Percentiles rank a stretch among this genome's conserved stretches.
Conservation (phyloP, 371 early-diverging fungal genomes). For the Choanephora cucurbitarum region DNA sequence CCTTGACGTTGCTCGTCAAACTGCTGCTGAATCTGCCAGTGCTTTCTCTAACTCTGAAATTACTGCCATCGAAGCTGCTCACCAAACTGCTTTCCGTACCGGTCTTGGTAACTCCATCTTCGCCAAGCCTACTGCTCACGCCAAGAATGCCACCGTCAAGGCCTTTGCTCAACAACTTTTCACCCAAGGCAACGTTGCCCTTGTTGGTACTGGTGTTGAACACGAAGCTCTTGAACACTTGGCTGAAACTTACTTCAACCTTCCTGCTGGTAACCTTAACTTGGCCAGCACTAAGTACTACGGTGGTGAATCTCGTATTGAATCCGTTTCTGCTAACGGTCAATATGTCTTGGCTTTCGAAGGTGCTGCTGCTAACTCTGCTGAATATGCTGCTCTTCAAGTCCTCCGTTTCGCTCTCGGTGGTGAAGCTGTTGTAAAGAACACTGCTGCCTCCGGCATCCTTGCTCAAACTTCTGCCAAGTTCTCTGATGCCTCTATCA, state of each 20-base stretch:
- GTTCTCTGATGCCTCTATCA: conserved; percentile 55
- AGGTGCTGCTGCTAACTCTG: conserved; percentile 65
- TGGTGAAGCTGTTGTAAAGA: conserved; percentile 74
- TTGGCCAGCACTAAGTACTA: conserved; percentile 64
- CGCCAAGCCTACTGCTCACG: conserved; percentile 65
- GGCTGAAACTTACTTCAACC: conserved; percentile 59
- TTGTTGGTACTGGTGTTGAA: conserved; percentile 87
- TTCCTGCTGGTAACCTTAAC: conserved; percentile 51
- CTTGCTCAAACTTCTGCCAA: conserved; percentile 70
- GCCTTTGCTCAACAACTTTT: conserved; percentile 74
- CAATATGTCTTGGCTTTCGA: conserved; percentile 82
- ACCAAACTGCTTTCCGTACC: conserved; percentile 89
- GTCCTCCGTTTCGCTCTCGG: conserved; percentile 85
- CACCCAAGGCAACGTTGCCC: conserved; percentile 71
- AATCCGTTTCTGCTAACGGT: conserved; percentile 15
- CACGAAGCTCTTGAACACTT: conserved; percentile 67
- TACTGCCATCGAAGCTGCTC: conserved; percentile 78
- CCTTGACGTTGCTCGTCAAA: conserved; percentile 67
- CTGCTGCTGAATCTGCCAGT: conserved; percentile 68
- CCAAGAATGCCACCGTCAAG: conserved; percentile 65
- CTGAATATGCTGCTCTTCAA: conserved; percentile 72
- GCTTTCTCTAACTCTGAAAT: conserved; percentile 72
- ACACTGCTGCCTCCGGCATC: conserved; percentile 72
- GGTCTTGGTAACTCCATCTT: conserved; percentile 96
- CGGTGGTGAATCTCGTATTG: conserved; percentile 85